Conservation (phyloP, 2,329 filamentous ascomycete genomes). For the Capronia americana region DNA sequence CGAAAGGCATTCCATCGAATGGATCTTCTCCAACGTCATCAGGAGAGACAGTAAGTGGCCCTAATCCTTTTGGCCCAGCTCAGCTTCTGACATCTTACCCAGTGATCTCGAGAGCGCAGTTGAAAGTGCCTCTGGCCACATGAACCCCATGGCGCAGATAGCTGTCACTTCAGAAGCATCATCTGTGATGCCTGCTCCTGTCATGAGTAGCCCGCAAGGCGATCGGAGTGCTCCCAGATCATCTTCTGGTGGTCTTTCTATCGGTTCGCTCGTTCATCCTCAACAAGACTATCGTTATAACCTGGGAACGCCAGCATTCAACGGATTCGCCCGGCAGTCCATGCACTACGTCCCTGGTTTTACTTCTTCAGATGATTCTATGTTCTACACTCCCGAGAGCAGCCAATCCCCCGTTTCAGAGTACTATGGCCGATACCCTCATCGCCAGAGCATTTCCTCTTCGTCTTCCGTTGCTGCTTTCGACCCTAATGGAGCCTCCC, state of each 20-base stretch:
- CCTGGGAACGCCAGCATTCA: constrained; percentile 36
- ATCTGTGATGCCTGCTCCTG: constrained; percentile 35
- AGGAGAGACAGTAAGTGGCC: constrained; percentile 56
- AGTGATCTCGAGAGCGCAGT: constrained; percentile 36
- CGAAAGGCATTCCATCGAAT: constrained; percentile 56
- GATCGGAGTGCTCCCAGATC: constrained; percentile 35
- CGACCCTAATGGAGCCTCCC: constrained; percentile 36
- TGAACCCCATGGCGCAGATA: constrained; percentile 30
- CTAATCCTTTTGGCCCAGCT: neutral
- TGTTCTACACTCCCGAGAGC: constrained; percentile 40
- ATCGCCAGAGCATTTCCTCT: constrained; percentile 41
- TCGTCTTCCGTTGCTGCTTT: constrained; percentile 39
- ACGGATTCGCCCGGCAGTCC: constrained; percentile 26
- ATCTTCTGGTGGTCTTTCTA: constrained; percentile 38
- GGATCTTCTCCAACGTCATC: constrained; percentile 56
- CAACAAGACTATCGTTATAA: constrained; percentile 35
- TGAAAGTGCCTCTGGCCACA: constrained; percentile 25
- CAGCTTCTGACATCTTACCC: constrained; percentile 16
- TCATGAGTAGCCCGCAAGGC: constrained; percentile 36
- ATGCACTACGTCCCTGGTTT: constrained; percentile 36
- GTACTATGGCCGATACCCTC: constrained; percentile 35
- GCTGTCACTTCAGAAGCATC: constrained; percentile 34
- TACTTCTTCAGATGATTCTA: constrained; percentile 37
- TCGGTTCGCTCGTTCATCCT: constrained; percentile 41
- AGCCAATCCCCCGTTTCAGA: constrained; percentile 41